Base-by-base conservation (phyloP, 2,329 filamentous ascomycete species). In the Fusarium sp. region DNA sequence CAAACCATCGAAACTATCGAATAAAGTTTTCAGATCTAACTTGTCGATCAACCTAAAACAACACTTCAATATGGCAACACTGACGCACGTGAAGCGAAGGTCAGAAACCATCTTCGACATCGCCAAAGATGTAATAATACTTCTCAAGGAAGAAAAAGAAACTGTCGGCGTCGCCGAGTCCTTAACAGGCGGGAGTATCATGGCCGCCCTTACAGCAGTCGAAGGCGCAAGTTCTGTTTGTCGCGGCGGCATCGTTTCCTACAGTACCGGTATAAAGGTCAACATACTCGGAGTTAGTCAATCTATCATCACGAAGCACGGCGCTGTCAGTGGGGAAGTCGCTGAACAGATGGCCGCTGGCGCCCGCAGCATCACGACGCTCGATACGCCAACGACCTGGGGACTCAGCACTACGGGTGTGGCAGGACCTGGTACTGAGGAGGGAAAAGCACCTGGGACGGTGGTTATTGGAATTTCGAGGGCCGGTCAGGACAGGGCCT, bases 231-330 rank as follows among this genome's bases (percentile, higher is more conserved):
- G 78, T 61, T 70, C 77, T 27, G 79, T 70, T 23, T 80, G 80
- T 59, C 79, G 79, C 49, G 79, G 79, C 42, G 79, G 80, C 4
- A 73, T 81, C 19, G 79, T 81, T 44, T 78, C 80, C 4, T 81
- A 80, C 52, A 77, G 77, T 0, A 80, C 78, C 0, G 66, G 63
- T 4, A 69, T 81, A 19, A 81, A 81, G 59, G 63, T 73, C 6
- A 42, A 60, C 6, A 72, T 81, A 14, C 74, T 82, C 11, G 72
- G 69, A 3, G 73, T 76, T 2, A 54, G 74, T 10, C 46, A 41
- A n/a, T 54, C 37, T 5, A 60, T 73, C 10, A 68, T 75, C 18
- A 35, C 49, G 5, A 49, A 60, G 16, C 49, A 70, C 7, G 74
- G 70, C 1, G 61, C 68, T 21, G 66, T 76, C 11, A 60, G 70